phyloP scores from a whole-genome alignment of 257 asterid species.

The Nemophila menziesii region DNA sequence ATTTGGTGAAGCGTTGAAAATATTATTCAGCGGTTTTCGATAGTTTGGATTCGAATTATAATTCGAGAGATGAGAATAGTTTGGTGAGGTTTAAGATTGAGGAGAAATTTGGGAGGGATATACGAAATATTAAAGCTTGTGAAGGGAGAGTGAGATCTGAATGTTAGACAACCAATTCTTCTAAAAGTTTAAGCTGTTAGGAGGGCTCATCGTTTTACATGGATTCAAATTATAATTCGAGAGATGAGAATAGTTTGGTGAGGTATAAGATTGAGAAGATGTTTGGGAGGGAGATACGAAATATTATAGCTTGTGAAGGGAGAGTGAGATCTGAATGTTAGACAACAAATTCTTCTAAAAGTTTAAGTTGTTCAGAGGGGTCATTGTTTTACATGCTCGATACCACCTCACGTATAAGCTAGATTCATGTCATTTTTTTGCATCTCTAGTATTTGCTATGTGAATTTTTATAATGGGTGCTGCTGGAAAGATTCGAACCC shows the following conservation, averaged over 20 bases:
- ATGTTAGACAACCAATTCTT: no score
- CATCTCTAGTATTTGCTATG: no score
- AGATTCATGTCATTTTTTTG: no score
- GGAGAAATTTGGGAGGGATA: constrained; percentile 63
- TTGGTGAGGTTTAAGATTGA: constrained; percentile 54
- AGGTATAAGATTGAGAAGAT: constrained; percentile 70
- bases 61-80: no score
- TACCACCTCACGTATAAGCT: no score
- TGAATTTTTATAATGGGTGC: no score
- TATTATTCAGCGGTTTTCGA: constrained; percentile 79
- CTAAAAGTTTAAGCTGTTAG: no score
- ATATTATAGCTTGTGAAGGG: constrained; percentile 70
- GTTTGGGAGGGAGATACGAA: constrained; percentile 62
- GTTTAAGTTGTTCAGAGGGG: no score
- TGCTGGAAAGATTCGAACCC: no score
- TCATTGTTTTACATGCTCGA: no score
- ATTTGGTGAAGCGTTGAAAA: constrained; percentile 39
- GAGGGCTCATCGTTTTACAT: no score
- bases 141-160: constrained; percentile 75
- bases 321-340: constrained; percentile 56
- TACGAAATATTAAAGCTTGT: constrained; percentile 55
- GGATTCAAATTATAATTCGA: constrained; percentile 35
- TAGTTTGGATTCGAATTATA: constrained; percentile 38
- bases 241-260: constrained; percentile 40
- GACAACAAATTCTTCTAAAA: no score